Evolutionary conservation across 331 rosid species (phyloP).

Genomic region (Rhamnella rubrinervis): DNA sequence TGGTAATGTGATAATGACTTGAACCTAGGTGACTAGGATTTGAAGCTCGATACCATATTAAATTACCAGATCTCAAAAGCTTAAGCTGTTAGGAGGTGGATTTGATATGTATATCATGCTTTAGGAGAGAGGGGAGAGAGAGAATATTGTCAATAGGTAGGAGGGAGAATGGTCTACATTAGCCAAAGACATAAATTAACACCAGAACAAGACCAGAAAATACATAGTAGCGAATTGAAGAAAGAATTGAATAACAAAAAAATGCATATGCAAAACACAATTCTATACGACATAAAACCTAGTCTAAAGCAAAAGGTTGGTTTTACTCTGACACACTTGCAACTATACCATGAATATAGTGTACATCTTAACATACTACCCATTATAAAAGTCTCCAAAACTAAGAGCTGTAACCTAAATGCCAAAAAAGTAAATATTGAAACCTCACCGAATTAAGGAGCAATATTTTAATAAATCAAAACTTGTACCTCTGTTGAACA

Average conservation of each 20-base stretch:
- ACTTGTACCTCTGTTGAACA: conserved; percentile 80
- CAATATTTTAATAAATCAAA: not conserved
- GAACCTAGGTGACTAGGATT: too few species aligned
- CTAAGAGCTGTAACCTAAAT: conserved; percentile 83
- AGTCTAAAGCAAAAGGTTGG: not conserved
- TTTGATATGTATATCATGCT: too few species aligned
- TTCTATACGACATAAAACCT: not conserved
- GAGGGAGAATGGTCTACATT: conserved; percentile 66
- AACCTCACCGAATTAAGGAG: not conserved
- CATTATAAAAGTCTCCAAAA: conserved; percentile 76
- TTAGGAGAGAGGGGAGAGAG: too few species aligned
- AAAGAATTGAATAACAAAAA: not conserved
- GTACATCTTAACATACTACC: conserved; percentile 84
- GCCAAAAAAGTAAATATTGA: conserved; percentile 17
- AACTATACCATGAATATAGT: conserved; percentile 82
- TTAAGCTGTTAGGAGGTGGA: too few species aligned
- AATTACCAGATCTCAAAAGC: too few species aligned
- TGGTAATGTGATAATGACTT: too few species aligned
- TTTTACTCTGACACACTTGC: conserved; percentile 56
- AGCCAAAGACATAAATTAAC: conserved; percentile 13
- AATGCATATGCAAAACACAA: conserved; percentile 1
- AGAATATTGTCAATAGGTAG: too few species aligned
- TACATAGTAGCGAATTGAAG: not conserved
- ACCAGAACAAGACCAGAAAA: not conserved
- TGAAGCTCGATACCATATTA: too few species aligned